Conservation (phyloP, 2,329 filamentous ascomycete species). For the Tetracladium maxilliforme region DNA sequence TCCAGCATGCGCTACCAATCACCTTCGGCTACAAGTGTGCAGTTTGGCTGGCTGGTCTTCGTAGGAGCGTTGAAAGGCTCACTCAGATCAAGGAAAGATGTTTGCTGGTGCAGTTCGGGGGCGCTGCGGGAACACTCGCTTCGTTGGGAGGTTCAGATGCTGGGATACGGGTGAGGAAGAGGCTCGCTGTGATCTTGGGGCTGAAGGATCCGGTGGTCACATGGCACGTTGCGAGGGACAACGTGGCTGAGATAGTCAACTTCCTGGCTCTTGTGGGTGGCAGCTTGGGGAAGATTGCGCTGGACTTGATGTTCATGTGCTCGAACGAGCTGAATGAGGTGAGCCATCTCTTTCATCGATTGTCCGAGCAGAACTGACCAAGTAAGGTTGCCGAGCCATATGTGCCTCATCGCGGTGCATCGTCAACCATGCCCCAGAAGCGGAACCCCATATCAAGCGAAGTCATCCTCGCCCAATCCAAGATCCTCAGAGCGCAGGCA, state of each 20-base stretch:
- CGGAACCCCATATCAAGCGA: constrained; percentile 43
- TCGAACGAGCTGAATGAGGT: constrained; percentile 38
- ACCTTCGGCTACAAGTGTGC: constrained; percentile 44
- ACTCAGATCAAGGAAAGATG: constrained; percentile 26
- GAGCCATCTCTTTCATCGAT: too few relatives aligned
- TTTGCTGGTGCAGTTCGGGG: constrained; percentile 38
- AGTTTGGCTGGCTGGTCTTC: constrained; percentile 33
- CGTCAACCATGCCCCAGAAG: constrained; percentile 43
- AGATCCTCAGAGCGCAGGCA: constrained; percentile 34
- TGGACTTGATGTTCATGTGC: constrained; percentile 41
- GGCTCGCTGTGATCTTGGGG: constrained; percentile 30
- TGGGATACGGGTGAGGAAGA: constrained; percentile 30
- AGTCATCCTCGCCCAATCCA: constrained; percentile 36
- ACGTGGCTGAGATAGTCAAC: constrained; percentile 34
- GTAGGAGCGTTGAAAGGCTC: constrained; percentile 30
- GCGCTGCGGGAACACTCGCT: constrained; percentile 38
- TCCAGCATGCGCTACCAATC: constrained; percentile 39
- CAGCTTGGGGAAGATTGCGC: constrained; percentile 35
- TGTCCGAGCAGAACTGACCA: too few relatives aligned
- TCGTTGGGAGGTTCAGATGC: constrained; percentile 30
- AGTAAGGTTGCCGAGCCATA: constrained; percentile 41
- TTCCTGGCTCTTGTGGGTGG: constrained; percentile 37
- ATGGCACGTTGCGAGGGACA: constrained; percentile 41
- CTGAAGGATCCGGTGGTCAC: constrained; percentile 34
- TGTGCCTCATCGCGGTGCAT: constrained; percentile 35